Evolutionary conservation across 768 basidiomycete species (phyloP).

Genomic region (Hebeloma cylindrosporum): DNA sequence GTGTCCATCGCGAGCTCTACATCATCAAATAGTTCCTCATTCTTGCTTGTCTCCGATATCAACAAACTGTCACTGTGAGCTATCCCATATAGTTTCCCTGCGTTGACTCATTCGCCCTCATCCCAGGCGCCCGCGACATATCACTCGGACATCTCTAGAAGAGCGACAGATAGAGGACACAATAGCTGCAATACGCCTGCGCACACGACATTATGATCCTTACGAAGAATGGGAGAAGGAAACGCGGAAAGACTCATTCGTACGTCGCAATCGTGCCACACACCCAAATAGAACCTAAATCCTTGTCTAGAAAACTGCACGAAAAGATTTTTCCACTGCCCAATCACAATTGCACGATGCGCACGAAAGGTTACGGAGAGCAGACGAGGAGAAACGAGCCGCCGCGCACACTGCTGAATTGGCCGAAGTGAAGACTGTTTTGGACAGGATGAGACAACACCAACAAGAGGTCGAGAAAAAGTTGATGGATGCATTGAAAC

Average conservation of each 20-base stretch:
- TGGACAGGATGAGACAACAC: constrained; percentile 42
- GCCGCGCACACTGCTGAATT: constrained; percentile 48
- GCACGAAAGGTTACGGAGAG: constrained; percentile 45
- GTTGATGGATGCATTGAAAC: constrained; percentile 47
- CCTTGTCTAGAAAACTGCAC: constrained; percentile 41
- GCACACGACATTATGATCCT: constrained; percentile 52
- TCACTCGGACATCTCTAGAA: constrained; percentile 36
- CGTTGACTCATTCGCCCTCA: background rate
- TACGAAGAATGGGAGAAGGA: constrained; percentile 59
- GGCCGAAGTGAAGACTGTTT: constrained; percentile 44
- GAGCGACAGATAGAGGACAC: constrained; percentile 48
- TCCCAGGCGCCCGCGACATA: constrained; percentile 27
- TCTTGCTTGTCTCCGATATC: constrained; percentile 17
- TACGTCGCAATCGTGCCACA: constrained; percentile 28
- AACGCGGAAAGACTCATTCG: constrained; percentile 51
- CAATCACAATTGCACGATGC: constrained; percentile 34
- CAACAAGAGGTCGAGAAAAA: constrained; percentile 46
- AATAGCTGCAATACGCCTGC: constrained; percentile 50
- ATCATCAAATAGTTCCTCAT: constrained; percentile 20
- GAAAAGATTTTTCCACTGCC: constrained; percentile 37
- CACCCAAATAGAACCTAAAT: background rate
- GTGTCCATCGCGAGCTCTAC: constrained; percentile 22
- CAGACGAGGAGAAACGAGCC: constrained; percentile 34
- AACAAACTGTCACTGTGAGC: constrained; percentile 22
- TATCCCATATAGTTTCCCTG: constrained; percentile 1